A percentile compares a stretch with the other conserved stretches of the same genome.
These are phyloP conservation scores for Geotrichum reessii DNA, from an alignment of 1,139 yeast species.

Conservation along the genomic window DNA sequence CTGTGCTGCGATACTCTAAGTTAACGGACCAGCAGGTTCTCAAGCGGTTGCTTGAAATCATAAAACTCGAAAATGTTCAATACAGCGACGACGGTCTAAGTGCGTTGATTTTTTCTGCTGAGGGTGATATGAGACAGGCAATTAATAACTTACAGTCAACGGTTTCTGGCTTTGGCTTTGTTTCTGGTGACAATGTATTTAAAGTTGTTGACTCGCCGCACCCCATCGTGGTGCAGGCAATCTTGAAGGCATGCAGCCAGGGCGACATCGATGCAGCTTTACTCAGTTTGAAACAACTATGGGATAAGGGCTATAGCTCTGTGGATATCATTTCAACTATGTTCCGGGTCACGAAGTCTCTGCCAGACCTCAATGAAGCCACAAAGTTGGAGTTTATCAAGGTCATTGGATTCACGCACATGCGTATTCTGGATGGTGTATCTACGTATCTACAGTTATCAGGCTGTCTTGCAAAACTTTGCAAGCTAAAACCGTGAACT, in stretches of 20 bases:
- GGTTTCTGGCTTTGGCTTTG: slow-evolving; percentile 87
- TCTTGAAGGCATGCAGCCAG: slow-evolving; percentile 52
- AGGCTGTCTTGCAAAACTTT: slow-evolving; percentile 69
- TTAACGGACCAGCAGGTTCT: slow-evolving; percentile 81
- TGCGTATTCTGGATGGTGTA: slow-evolving; percentile 92
- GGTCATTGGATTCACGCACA: slow-evolving; percentile 83
- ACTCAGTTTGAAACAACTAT: slow-evolving; percentile 58
- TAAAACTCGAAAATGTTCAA: slow-evolving; percentile 63
- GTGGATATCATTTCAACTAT: slow-evolving; percentile 89
- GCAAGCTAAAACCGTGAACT: slow-evolving; percentile 18
- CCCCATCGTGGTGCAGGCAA: slow-evolving; percentile 75
- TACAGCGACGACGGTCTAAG: slow-evolving; percentile 87
- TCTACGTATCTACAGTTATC: slow-evolving; percentile 78
- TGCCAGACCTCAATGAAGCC: slow-evolving; percentile 62
- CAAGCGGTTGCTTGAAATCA: slow-evolving; percentile 66
- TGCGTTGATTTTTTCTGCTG: slow-evolving; percentile 93
- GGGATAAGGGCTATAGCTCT: slow-evolving; percentile 91
- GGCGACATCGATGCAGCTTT: slow-evolving; percentile 62
- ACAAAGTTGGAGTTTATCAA: slow-evolving; percentile 69
- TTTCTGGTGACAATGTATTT: slow-evolving; percentile 85
- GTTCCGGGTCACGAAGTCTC: slow-evolving; percentile 76
- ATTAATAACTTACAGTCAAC: slow-evolving; percentile 90
- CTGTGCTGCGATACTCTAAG: slow-evolving; percentile 78
- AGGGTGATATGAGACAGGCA: slow-evolving; percentile 99
- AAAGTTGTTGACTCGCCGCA: slow-evolving; percentile 96